phyloP scores from a whole-genome alignment of 108 stramenopile species.

The Cyclotella baltica region DNA sequence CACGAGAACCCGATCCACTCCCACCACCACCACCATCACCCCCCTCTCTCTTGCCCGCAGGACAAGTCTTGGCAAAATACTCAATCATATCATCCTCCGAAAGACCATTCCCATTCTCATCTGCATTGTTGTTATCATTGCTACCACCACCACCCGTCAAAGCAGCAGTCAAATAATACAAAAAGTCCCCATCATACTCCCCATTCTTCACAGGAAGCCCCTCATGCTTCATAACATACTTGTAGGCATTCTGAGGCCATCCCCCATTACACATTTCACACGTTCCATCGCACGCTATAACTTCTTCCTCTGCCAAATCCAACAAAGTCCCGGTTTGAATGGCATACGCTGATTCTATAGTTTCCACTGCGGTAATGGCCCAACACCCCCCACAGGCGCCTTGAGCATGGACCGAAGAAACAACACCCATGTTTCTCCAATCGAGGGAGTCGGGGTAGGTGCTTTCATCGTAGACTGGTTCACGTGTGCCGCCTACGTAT shows the following conservation, averaged over 20 bases:
- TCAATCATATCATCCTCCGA: conserved; percentile 57
- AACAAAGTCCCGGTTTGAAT: conserved; percentile 70
- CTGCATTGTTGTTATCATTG: too few species aligned
- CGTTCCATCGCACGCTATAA: conserved; percentile 75
- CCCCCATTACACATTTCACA: conserved; percentile 84
- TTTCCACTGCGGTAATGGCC: conserved; percentile 91
- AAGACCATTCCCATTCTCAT: too few species aligned
- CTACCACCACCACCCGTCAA: conserved; percentile 64
- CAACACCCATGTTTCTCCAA: conserved; percentile 84
- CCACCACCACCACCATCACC: conserved; percentile 38
- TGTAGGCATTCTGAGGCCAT: conserved; percentile 91
- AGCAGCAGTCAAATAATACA: conserved; percentile 66
- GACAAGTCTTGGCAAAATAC: conserved; percentile 68
- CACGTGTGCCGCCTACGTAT: conserved; percentile 70
- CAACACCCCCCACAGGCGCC: conserved; percentile 89
- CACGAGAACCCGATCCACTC: conserved; percentile 39
- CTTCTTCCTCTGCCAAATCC: conserved; percentile 76
- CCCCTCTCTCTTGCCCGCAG: conserved; percentile 50
- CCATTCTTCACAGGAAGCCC: conserved; percentile 67
- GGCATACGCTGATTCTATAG: conserved; percentile 84
- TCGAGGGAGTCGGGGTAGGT: conserved; percentile 66
- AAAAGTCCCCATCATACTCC: conserved; percentile 73
- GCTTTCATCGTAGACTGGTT: conserved; percentile 59
- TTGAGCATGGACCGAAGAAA: conserved; percentile 75
- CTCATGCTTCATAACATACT: conserved; percentile 82